Conservation (phyloP, 192 early-diverging fungal species). For the Gaertneriomyces sp. region DNA sequence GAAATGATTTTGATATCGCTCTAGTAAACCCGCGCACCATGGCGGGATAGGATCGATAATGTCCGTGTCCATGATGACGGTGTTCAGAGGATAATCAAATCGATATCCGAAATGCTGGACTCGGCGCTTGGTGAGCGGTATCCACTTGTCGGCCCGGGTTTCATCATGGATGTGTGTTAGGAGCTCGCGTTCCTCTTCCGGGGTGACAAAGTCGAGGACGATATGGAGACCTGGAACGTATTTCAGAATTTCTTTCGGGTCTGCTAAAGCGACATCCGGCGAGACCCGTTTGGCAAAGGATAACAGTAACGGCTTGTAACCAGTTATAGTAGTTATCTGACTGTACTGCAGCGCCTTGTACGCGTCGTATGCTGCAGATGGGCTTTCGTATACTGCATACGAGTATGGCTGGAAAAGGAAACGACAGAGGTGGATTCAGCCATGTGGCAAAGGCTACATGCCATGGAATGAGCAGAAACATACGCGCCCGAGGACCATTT, state of each 20-base stretch:
- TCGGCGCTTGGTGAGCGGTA: constrained; percentile 38
- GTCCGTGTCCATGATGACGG: constrained; percentile 14
- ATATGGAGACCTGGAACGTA: constrained; percentile 27
- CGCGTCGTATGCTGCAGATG: constrained; percentile 29
- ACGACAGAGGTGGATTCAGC: not conserved
- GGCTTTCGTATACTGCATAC: constrained; percentile 33
- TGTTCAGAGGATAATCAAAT: constrained; percentile 30
- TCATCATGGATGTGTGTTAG: not conserved
- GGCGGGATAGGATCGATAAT: constrained; percentile 19
- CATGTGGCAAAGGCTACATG: not conserved
- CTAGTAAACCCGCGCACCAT: constrained; percentile 20
- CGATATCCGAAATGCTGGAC: constrained; percentile 39
- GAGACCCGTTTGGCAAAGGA: constrained; percentile 27
- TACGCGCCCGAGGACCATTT: constrained; percentile 27
- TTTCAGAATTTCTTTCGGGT: constrained; percentile 4
- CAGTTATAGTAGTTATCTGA: constrained; percentile 4
- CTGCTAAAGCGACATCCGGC: constrained; percentile 10
- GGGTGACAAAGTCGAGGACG: constrained; percentile 39
- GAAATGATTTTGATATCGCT: constrained; percentile 4
- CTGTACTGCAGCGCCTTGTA: constrained; percentile 21
- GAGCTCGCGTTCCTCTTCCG: not conserved
- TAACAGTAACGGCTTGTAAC: constrained; percentile 36
- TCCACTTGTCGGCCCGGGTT: constrained; percentile 28
- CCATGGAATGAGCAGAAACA: constrained; percentile 1
- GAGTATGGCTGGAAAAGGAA: constrained; percentile 35